Evolutionary conservation across 805 yeast genomes (phyloP), one percentile per base, ranked within the genome.

Genomic region (Yueomyces sinensis): DNA sequence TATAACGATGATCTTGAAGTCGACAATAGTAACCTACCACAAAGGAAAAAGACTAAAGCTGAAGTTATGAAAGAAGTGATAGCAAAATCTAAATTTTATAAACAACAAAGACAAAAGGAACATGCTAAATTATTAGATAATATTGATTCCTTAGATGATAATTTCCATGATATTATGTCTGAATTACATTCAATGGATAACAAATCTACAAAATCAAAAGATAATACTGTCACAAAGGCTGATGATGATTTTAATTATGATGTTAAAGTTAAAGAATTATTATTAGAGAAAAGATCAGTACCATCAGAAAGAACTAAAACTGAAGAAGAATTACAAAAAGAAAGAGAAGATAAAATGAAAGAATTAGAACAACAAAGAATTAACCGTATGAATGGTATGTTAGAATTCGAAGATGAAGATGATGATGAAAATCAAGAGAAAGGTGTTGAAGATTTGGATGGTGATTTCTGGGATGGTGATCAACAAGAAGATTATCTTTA

Each of bases 61-160:
- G 93, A 82, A 55, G 89, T 82, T 27, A 82, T 82, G 93, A 72
- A 77, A 44, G 93, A 82, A 52, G 71, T 82, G 32, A 82, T 82
- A 38, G 84, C 91, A 27, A 82, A 82, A 56, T 78, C 91, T 14
- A 82, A 82, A 48, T 76, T 70, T 46, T 71, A 80, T 56, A 81
- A 78, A 48, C 76, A 76, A 25, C 82, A 80, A 54, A 72, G 91
- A 54, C 89, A 82, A 56, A 59, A 66, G 49, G 64, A 70, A 35
- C 77, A 78, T 44, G 74, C 70, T 37, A 63, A 69, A 48, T 59
- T 72, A 13, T 76, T 73, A 49, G 75, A 69, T 34, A 65, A 74
- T 23, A 75, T 82, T 34, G 63, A 63, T 47, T 81, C 74, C 42
- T 64, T 82, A 42, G 89, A 82, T 56, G 84, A 78, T 19, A 74